Conservation (phyloP, 768 basidiomycete genomes). For the Lactifluus subvellereus region DNA sequence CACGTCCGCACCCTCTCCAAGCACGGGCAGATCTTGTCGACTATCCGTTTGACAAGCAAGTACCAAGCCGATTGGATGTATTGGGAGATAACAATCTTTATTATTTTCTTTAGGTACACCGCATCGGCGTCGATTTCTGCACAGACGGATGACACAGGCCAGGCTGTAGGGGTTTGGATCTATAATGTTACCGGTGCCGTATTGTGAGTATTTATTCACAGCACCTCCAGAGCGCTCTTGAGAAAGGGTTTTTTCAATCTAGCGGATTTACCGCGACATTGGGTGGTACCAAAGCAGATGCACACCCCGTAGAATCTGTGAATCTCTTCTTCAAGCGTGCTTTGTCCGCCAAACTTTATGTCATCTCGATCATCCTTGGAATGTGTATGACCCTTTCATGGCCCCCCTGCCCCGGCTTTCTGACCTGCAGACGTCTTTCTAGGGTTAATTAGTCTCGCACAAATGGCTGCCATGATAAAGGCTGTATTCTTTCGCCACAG, state of each 20-base stretch:
- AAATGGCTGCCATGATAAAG: constrained; percentile 12
- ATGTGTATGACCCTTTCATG: constrained; percentile 14
- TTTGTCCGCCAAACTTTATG: constrained; percentile 11
- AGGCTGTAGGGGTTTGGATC: constrained; percentile 2
- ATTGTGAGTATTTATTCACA: constrained; percentile 1
- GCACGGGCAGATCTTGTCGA: background rate
- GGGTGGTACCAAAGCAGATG: background rate
- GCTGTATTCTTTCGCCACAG: constrained; percentile 25
- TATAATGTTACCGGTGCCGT: background rate
- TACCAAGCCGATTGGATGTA: background rate
- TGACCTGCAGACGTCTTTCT: background rate
- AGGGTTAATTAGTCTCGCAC: constrained; percentile 17
- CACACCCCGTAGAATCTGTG: background rate
- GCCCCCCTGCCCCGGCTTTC: background rate
- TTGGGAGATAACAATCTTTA: too few species aligned
- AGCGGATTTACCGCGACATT: constrained; percentile 11
- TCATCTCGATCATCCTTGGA: constrained; percentile 11
- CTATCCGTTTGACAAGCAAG: constrained; percentile 16
- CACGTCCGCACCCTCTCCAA: background rate
- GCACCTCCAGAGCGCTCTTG: too few species aligned
- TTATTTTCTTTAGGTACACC: background rate
- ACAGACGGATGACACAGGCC: constrained; percentile 4
- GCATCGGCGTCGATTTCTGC: constrained; percentile 4
- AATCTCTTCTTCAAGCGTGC: background rate
- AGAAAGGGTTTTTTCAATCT: background rate